Base-by-base conservation (phyloP, 2,329 filamentous ascomycete genomes). In the Didymella exigua region DNA sequence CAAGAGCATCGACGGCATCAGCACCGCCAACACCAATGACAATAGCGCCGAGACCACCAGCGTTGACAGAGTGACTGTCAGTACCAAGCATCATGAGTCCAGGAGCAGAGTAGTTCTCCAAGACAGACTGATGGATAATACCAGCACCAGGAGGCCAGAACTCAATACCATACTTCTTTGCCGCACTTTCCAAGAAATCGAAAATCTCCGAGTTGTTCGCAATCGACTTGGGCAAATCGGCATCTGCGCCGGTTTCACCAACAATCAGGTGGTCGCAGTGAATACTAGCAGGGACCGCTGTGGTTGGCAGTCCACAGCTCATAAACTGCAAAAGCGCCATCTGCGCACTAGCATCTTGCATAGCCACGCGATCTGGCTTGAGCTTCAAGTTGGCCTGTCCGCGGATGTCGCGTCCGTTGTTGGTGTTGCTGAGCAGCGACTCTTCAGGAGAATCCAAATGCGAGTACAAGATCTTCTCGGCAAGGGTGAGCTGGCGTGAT, bases 201-300 rank as follows among this genome's bases (percentile, higher is more conserved):
- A 97, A 99, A 0, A 99, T 93, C 81, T 99, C 95, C 75, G 92
- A 92, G 77, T 99, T 99, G 41, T 90, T 89, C 76, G 88, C 83
- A 59, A 99, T 96, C 36, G 92, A 95, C 27, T 88, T 86, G 24
- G 89, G 85, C 59, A 99, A 79, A 78, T 99, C 95, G 21, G 86
- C 84, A 68, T 93, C 88, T 30, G 93, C 95, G 55, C 95, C 95
- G 73, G 88, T 89, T 77, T 96, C 89, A 52, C 93, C 95, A 26
- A 98, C 93, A 78, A 99, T 98, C 87, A 99, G 88, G 77, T 99
- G 95, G 79, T 99, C 95, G 78, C 95, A 99, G 80, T 99, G 95
- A 66, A 98, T 97, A 75, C 93, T 97, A 43, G 95, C 93, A 10
- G 95, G 95, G 44, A 99, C 93, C 9, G 93, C 93, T 2, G 95